Conservation (phyloP, 768 basidiomycete genomes). For the Saitozyma sp. region DNA sequence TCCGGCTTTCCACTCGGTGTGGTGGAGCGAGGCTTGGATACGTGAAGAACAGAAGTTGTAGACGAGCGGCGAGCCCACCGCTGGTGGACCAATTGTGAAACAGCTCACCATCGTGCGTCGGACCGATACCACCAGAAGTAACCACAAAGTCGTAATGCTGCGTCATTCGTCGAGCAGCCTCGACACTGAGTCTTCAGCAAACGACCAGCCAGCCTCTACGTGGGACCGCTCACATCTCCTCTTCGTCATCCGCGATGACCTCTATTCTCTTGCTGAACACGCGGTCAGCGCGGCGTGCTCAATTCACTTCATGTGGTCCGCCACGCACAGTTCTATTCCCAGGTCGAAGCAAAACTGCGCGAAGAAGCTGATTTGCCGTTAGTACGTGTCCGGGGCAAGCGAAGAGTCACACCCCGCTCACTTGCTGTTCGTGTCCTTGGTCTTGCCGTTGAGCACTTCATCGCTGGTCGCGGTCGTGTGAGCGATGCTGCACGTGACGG, state of each 20-base stretch:
- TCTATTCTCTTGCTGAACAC: constrained; percentile 74
- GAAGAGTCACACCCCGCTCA: constrained; percentile 7
- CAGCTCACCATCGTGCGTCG: constrained; percentile 77
- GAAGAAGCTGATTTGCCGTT: constrained; percentile 62
- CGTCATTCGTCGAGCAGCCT: constrained; percentile 80
- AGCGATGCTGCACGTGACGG: not conserved
- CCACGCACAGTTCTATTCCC: constrained; percentile 55
- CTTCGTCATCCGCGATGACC: constrained; percentile 85
- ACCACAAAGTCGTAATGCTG: constrained; percentile 83
- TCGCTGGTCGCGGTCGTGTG: constrained; percentile 58
- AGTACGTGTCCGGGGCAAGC: not conserved
- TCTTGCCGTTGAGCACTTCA: constrained; percentile 91
- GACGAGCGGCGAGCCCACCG: no score
- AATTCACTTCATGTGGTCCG: not conserved
- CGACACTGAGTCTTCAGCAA: constrained; percentile 60
- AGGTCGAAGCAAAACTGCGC: constrained; percentile 86
- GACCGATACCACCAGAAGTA: constrained; percentile 87
- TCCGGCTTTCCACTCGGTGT: not conserved
- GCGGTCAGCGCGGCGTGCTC: not conserved
- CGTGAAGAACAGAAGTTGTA: not conserved
- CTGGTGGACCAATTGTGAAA: not conserved
- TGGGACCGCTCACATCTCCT: constrained; percentile 69
- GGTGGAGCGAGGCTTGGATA: not conserved
- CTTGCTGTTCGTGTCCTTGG: constrained; percentile 55
- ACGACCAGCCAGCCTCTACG: not conserved